Conservation (phyloP, 1,284 basidiomycete species). For the Rhodofomes roseus region DNA sequence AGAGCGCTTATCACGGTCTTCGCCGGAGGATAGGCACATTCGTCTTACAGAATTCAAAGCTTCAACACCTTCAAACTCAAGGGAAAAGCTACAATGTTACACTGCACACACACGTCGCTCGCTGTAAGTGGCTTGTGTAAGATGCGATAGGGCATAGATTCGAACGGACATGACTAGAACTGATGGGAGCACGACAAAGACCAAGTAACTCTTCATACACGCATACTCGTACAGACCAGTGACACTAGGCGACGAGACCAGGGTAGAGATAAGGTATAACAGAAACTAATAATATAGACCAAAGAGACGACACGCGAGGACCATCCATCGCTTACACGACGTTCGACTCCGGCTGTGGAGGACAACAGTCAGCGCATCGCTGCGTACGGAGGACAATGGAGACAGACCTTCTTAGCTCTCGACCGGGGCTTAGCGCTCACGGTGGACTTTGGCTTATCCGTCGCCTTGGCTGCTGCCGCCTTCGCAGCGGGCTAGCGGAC, state of each 20-base stretch:
- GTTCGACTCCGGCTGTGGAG: not conserved
- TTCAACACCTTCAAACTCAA: too few relatives aligned
- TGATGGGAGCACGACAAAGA: not conserved
- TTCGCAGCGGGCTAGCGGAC: constrained; percentile 26
- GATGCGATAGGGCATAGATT: not conserved
- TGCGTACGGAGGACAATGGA: not conserved
- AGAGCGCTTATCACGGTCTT: too few relatives aligned
- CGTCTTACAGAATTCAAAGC: too few relatives aligned
- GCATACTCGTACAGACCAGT: constrained; percentile 5
- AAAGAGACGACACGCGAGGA: not conserved
- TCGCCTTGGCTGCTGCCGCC: constrained; percentile 14
- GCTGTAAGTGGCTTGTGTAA: too few relatives aligned
- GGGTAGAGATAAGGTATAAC: not conserved
- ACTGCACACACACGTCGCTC: too few relatives aligned
- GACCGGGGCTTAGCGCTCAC: constrained; percentile 25
- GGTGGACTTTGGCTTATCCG: constrained; percentile 29
- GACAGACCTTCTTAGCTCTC: constrained; percentile 7
- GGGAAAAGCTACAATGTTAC: too few relatives aligned
- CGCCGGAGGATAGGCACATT: too few relatives aligned
- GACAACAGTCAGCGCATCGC: not conserved
- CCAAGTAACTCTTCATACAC: not conserved
- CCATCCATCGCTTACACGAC: not conserved
- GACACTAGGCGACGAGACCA: not conserved
- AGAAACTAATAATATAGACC: constrained; percentile 1
- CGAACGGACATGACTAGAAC: not conserved